Base-by-base conservation (phyloP, 2,329 filamentous ascomycete species). In the Colletotrichum lentis region DNA sequence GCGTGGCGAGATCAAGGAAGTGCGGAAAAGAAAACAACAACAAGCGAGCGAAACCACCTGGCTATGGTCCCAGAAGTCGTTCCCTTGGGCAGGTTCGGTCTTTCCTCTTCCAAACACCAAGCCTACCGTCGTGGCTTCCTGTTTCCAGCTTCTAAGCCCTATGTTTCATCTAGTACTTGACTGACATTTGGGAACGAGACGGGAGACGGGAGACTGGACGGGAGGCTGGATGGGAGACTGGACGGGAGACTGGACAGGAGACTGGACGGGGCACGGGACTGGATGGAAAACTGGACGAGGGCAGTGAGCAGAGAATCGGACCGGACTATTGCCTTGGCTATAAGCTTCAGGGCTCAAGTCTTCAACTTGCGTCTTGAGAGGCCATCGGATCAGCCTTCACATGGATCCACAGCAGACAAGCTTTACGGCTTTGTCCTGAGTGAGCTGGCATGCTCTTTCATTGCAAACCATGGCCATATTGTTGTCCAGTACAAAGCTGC, bases 61-160 rank as follows among this genome's bases (percentile, higher is more conserved):
- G 52, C 20, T 57, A 43, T 50, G 54, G 43, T 60, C 62, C 46
- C 14, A 58, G 22, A 44, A 24, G 55, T 14, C 35, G 27, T 47
- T 60, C 27, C 24, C 31, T 35, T 52, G 46, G 65, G 62, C 55
- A 68, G 49, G 65, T 27, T 65, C 62, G 65, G 49, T 46, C 62
- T 59, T 64, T 49, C 62, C 54, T 65, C 54, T 55, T 35, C 47
- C 46, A 59, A 68, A 60, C 54, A 65, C 41, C 60, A 46, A 54
- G n/a, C 22, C 39, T 37, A 35, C 35, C 24, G 22, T 64, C 62
- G 65, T 68, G 65, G 55, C 65, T 68, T 68, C 65, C 65, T 65
- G 47, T 56, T 68, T 60, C 27, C 55, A 64, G 37, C 43, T 20
- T 44, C 37, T 43, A 52, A 35, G 54, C 54, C 27, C 55, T 52